Evolutionary conservation across 2,329 filamentous ascomycete species (phyloP).

Genomic region (Monosporascus sp.): DNA sequence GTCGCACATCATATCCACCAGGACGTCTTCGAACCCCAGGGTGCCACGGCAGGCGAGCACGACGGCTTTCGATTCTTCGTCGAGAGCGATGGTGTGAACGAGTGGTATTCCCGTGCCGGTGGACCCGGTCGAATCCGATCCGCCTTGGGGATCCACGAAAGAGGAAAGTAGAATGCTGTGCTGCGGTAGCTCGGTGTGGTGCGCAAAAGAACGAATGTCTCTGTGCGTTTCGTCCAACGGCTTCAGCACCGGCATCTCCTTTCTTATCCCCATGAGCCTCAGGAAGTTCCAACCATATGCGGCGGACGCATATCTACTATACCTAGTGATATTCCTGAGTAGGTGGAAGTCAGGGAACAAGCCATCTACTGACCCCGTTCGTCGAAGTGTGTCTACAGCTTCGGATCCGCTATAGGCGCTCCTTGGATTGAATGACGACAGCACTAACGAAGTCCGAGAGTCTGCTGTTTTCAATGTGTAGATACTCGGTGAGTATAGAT

Average conservation of each 20-base stretch:
- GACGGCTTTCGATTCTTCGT: conserved; percentile 65
- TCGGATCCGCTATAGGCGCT: conserved; percentile 43
- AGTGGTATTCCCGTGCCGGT: conserved; percentile 63
- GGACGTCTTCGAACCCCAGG: conserved; percentile 66
- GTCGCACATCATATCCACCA: conserved; percentile 70
- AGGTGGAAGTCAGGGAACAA: conserved; percentile 56
- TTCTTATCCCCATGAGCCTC: conserved; percentile 55
- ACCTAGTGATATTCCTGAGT: conserved; percentile 56
- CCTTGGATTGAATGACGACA: conserved; percentile 43
- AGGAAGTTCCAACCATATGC: conserved; percentile 61
- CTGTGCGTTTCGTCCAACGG: conserved; percentile 46
- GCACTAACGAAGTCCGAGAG: conserved; percentile 48
- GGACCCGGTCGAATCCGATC: conserved; percentile 58
- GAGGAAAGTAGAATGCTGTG: conserved; percentile 61
- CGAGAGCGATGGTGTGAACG: conserved; percentile 67
- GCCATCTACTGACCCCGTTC: conserved; percentile 49
- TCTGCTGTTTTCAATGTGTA: conserved; percentile 55
- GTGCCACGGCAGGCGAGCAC: conserved; percentile 70
- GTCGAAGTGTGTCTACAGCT: conserved; percentile 42
- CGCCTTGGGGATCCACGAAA: conserved; percentile 64
- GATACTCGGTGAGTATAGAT: conserved; percentile 44
- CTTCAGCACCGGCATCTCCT: conserved; percentile 38
- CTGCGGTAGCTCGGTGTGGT: conserved; percentile 53
- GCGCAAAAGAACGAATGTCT: conserved; percentile 58
- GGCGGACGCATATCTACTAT: conserved; percentile 62